These are phyloP conservation scores for Auricularia sp. DNA, from an alignment of 768 basidiomycete genomes.

Conservation along the genomic window DNA sequence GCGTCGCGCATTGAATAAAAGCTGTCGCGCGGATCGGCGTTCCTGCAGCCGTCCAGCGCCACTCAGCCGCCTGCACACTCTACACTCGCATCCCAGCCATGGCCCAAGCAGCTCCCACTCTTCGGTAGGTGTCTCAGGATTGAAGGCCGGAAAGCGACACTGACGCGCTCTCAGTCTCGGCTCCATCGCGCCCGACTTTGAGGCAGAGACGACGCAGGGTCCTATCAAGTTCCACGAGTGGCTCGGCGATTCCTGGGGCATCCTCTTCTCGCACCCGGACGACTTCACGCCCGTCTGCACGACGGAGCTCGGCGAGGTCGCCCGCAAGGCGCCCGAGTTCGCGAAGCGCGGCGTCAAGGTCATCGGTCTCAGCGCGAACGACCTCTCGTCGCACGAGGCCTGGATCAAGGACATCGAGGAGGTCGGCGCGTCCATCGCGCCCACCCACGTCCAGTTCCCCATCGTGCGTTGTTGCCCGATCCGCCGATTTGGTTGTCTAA, in stretches of 20 bases:
- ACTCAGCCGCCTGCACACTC: not conserved
- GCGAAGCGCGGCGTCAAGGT: slow-evolving; percentile 82
- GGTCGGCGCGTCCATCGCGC: slow-evolving; percentile 56
- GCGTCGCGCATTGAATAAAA: too few species aligned
- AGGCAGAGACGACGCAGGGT: slow-evolving; percentile 81
- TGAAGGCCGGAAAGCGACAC: not conserved
- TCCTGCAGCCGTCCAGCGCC: not conserved
- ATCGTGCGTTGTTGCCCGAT: slow-evolving; percentile 48
- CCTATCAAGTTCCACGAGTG: slow-evolving; percentile 67
- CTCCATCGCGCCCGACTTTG: slow-evolving; percentile 81
- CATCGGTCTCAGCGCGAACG: slow-evolving; percentile 89
- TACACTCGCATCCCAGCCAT: not conserved
- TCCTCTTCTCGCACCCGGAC: slow-evolving; percentile 92
- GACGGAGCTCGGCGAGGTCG: slow-evolving; percentile 94
- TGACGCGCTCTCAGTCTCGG: slow-evolving; percentile 43
- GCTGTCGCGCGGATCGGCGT: too few species aligned
- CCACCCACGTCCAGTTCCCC: slow-evolving; percentile 78
- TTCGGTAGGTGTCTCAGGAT: not conserved
- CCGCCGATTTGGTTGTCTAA: too few species aligned
- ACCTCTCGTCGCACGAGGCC: slow-evolving; percentile 66
- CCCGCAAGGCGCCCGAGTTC: slow-evolving; percentile 79
- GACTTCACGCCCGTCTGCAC: slow-evolving; percentile 93
- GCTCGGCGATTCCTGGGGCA: slow-evolving; percentile 69
- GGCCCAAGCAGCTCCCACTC: not conserved
- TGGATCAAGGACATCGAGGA: slow-evolving; percentile 89